Conservation (phyloP, 805 yeast genomes). For the Suhomyces sp. region DNA sequence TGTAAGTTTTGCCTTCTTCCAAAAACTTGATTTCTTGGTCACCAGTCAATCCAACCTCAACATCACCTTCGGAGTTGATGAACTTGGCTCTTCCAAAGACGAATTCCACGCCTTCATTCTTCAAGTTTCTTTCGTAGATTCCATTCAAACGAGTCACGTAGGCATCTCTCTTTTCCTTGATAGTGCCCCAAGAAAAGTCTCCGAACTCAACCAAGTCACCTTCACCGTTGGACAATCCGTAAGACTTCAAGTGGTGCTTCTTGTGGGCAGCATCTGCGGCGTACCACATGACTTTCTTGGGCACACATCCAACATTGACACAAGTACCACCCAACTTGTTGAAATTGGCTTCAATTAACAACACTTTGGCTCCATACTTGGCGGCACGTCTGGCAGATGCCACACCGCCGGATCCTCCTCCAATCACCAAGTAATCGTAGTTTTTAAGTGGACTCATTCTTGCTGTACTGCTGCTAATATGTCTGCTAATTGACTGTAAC, state of each 20-base stretch:
- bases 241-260: conserved; percentile 70
- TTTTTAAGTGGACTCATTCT: conserved; percentile 51
- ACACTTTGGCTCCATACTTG: conserved; percentile 82
- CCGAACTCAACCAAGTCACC: conserved; percentile 42
- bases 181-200: conserved; percentile 74
- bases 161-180: conserved; percentile 90
- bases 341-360: conserved; percentile 73
- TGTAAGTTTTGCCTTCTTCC: conserved; percentile 23
- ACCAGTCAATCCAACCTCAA: conserved; percentile 61
- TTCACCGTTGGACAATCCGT: conserved; percentile 69
- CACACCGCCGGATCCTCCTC: conserved; percentile 99
- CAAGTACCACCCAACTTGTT: conserved; percentile 89
- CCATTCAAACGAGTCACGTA: conserved; percentile 86
- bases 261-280: conserved; percentile 86
- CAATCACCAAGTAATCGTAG: conserved; percentile 90
- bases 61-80: conserved; percentile 56
- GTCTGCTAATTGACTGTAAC: conserved; percentile 23
- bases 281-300: conserved; percentile 98
- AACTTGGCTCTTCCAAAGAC: conserved; percentile 86
- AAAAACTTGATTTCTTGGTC: conserved; percentile 40
- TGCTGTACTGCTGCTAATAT: conserved; percentile 5
- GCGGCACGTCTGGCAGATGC: conserved; percentile 99
- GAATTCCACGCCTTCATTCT: conserved; percentile 84
- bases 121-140: conserved; percentile 83
- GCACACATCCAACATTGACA: conserved; percentile 99